Evolutionary conservation across 345 rosid genomes (phyloP), one percentile per base, ranked within the genome.

Genomic region (Brassica carinata): DNA sequence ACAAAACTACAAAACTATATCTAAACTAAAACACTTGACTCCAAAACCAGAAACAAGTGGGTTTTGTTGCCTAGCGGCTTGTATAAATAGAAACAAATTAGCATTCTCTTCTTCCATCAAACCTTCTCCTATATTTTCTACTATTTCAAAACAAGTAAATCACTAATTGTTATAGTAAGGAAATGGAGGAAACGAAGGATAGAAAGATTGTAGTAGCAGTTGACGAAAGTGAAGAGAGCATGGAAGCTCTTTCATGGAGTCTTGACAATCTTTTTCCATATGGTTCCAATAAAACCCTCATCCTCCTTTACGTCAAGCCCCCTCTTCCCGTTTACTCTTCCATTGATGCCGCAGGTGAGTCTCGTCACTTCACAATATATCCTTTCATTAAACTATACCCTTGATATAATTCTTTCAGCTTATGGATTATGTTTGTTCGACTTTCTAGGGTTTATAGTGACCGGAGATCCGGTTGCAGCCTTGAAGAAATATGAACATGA

Each of bases 181-280:
- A 65, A 69, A 83, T 79, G 80, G 82, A 74, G 43, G 79, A 75
- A 67, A 79, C 18, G n/a, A 77, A 59, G 73, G 77, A 79, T 57
- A 82, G 73, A 34, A 91, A 85, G 78, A 83, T 95, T 18, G 94
- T 89, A 69, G 96, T 91, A 75, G 98, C 97, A 8, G 93, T 95
- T 57, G 99, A 95, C 64, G 96, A 90, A 88, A 91, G 98, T 13
- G 86, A 87, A 77, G 98, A 91, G 86, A 95, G 99, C 86, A 94
- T 92, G 98, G 76, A 85, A 64, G 99, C 99, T 23, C 95, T 92
- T 17, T 86, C 93, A 14, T 93, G 97, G 97, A 92, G 96, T 78
- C 88, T 93, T 64, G 31, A 26, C 15, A 89, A 90, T 81, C 86
- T 92, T n/a, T 76, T 89, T 73, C 51, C 90, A 13, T 76, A 75